Evolutionary conservation across 2,329 filamentous ascomycete species (phyloP), one percentile per base, ranked within the genome.

Genomic region (Talaromyces amestolkiae): DNA sequence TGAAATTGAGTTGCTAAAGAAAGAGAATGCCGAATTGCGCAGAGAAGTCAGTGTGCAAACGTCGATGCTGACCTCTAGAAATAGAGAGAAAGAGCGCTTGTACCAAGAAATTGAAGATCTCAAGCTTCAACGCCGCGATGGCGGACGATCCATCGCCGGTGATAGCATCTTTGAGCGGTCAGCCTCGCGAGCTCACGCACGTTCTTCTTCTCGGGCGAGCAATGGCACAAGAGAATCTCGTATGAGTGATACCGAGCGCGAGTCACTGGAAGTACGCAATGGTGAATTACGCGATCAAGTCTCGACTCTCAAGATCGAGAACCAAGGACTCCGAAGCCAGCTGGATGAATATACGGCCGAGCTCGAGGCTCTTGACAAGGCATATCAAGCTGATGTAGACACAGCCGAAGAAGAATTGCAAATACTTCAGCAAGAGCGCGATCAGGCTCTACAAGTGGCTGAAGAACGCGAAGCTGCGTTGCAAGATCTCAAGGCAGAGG

Each of bases 71-170:
- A 97, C 94, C 1, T 98, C 95, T 41, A 87, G 95, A 27, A 97
- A 97, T 73, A 90, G 93, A 31, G 95, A 99, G 75, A 96, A 97
- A 74, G 93, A 98, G 75, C 88, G 93, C 5, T 83, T 99, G 9
- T 96, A 98, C 76, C 92, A 97, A 74, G 94, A 99, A 76, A 98
- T 98, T 68, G 95, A 99, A 78, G 93, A 97, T 68, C 83, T 99
- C 68, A 99, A 98, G 79, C 87, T 98, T 72, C 88, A 91, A 1
- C 89, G 93, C 69, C 89, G 93, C 63, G 77, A 76, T 62, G 85
- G 70, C 73, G 85, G 70, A 73, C 80, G 84, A 65, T 88, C 86
- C 3, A 77, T 86, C 63, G 83, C 92, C 1, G 88, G 94, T 6
- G 95, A 98, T 74, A 97, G 93, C 75, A 90, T 98, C 51, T 86